These are phyloP conservation scores for Fomes fomentarius DNA, from an alignment of 1,284 basidiomycete species.

Conservation along the genomic window DNA sequence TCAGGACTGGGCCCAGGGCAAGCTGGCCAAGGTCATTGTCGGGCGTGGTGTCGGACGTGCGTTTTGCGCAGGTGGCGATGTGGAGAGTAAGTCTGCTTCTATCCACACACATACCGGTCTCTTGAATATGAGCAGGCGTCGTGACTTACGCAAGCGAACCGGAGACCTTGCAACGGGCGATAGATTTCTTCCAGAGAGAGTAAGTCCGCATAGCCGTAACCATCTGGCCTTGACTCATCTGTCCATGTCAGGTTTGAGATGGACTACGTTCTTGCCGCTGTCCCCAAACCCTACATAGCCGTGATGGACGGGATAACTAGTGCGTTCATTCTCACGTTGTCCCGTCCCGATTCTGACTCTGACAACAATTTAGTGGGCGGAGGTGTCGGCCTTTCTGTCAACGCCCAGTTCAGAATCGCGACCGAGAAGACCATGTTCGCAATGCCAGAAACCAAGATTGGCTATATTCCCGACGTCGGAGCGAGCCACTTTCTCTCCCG, in stretches of 20 bases:
- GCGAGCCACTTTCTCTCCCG: conserved; percentile 88
- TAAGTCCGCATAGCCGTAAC: conserved; percentile 38
- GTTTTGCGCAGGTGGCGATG: conserved; percentile 96
- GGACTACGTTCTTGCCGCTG: conserved; percentile 82
- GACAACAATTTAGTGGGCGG: conserved; percentile 80
- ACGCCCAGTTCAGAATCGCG: conserved; percentile 90
- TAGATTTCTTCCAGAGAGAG: conserved; percentile 92
- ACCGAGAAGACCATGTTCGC: conserved; percentile 92
- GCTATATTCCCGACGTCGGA: conserved; percentile 91
- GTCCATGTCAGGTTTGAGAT: conserved; percentile 74
- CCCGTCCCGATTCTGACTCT: conserved; percentile 18
- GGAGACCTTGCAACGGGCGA: conserved; percentile 60
- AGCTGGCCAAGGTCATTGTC: conserved; percentile 77
- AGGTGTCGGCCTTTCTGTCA: conserved; percentile 89
- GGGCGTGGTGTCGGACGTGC: conserved; percentile 80
- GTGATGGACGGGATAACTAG: conserved; percentile 92
- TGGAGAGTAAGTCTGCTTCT: conserved; percentile 65
- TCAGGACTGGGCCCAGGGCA: conserved; percentile 82
- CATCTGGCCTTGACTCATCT: not conserved
- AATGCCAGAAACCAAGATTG: conserved; percentile 98
- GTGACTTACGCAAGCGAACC: conserved; percentile 51
- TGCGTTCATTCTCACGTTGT: conserved; percentile 42
- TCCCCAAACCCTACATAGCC: conserved; percentile 87
- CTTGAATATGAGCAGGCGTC: conserved; percentile 48
- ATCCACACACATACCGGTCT: conserved; percentile 2